These are phyloP conservation scores for Solanum arcanum DNA, from an alignment of 257 asterid species.

Conservation along the genomic window DNA sequence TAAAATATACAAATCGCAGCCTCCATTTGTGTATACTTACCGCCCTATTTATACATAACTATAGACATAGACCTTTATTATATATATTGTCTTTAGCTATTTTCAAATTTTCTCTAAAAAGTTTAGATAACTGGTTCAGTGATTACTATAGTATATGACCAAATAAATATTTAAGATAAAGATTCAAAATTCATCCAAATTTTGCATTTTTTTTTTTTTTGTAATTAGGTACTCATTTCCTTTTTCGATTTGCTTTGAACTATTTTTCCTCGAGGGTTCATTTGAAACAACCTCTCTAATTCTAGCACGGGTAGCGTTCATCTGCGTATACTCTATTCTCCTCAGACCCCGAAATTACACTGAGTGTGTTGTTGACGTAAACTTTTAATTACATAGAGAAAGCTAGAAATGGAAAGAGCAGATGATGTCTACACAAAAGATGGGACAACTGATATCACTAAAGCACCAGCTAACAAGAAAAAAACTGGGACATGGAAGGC, in stretches of 20 bases:
- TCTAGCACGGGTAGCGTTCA: too few relatives aligned
- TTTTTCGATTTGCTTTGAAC: neutral
- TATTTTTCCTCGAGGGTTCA: neutral
- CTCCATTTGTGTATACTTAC: too few relatives aligned
- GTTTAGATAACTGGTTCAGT: too few relatives aligned
- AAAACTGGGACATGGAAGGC: neutral
- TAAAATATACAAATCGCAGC: too few relatives aligned
- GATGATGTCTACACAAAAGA: neutral
- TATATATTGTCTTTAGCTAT: too few relatives aligned
- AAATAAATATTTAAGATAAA: too few relatives aligned
- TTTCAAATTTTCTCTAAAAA: too few relatives aligned
- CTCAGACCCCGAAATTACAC: neutral
- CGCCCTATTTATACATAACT: too few relatives aligned
- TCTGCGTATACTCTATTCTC: neutral
- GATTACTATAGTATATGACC: too few relatives aligned
- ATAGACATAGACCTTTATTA: too few relatives aligned
- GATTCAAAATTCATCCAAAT: too few relatives aligned
- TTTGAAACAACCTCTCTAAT: neutral
- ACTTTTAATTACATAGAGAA: neutral
- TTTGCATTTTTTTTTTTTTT: too few relatives aligned
- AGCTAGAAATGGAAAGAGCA: neutral
- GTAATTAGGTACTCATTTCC: neutral
- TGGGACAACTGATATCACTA: neutral
- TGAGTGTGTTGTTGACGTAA: neutral
- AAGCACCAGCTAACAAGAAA: neutral